Percentiles rank a stretch among this genome's conserved stretches.
Conservation (phyloP, 2,329 filamentous ascomycete species). For the Plenodomus tracheiphilus region DNA sequence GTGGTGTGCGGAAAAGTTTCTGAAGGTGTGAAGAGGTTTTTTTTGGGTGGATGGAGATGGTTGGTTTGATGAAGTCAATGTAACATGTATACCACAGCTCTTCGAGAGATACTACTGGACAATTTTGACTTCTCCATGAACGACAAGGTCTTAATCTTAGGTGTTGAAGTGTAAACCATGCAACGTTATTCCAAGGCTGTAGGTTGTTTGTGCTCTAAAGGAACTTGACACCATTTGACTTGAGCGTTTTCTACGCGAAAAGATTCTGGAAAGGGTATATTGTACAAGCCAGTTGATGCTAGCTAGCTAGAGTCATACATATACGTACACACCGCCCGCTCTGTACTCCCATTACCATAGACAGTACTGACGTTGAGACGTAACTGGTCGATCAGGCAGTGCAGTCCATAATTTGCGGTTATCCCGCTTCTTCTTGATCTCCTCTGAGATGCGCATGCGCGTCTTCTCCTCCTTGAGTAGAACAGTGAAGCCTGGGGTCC, state of each 20-base stretch:
- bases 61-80: conserved; percentile 16
- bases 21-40: too few species aligned
- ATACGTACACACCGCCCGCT: neutral
- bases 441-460: conserved; percentile 76
- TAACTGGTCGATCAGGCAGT: conserved; percentile 81
- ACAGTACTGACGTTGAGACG: conserved; percentile 85
- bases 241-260: too few species aligned
- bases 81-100: too few species aligned
- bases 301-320: conserved; percentile 1
- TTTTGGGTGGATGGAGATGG: too few species aligned
- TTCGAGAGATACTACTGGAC: too few species aligned
- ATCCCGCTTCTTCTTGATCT: conserved; percentile 74
- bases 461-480: conserved; percentile 94
- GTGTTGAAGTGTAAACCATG: too few species aligned
- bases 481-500: conserved; percentile 67
- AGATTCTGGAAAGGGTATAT: conserved; percentile 11
- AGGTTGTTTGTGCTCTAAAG: too few species aligned
- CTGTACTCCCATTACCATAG: conserved; percentile 67
- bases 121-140: conserved; percentile 10
- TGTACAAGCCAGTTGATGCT: conserved; percentile 13
- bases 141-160: too few species aligned
- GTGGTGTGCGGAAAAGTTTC: neutral
- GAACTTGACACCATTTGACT: too few species aligned
- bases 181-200: too few species aligned
- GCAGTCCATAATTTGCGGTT: conserved; percentile 83